A percentile compares a stretch with the other conserved stretches of the same genome.
Evolutionary conservation across 2,329 filamentous ascomycete genomes (phyloP).

Genomic region (Sporothrix pallida): DNA sequence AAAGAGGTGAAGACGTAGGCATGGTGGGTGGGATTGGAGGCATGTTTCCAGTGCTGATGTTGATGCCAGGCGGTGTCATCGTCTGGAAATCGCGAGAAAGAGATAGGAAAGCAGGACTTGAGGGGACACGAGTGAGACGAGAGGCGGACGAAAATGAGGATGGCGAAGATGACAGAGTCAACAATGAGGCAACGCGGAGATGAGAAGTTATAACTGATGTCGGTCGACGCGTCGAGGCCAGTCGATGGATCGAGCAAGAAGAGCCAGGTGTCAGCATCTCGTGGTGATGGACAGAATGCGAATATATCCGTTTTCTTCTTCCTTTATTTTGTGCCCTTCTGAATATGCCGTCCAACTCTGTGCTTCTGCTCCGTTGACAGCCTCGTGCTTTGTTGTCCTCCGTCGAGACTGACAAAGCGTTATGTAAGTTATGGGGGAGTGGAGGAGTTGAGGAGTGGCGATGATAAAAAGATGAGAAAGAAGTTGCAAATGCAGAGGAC

Average conservation of each 20-base stretch:
- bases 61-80: neutral
- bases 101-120: neutral
- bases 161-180: neutral
- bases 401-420: slow-evolving; percentile 16
- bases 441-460: neutral
- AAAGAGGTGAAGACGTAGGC: neutral
- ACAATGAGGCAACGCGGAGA: slow-evolving; percentile 3
- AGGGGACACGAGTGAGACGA: neutral
- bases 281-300: neutral
- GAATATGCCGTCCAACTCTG: neutral
- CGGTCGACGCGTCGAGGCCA: neutral
- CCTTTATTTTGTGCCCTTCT: too few species aligned
- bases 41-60: neutral
- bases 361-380: neutral
- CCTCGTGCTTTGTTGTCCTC: neutral
- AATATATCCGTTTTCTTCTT: neutral
- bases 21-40: neutral
- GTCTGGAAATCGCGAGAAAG: neutral
- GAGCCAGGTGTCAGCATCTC: neutral
- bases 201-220: neutral
- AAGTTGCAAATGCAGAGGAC: neutral
- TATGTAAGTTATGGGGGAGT: slow-evolving; percentile 7
- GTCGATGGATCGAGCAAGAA: neutral
- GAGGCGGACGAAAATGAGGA: neutral
- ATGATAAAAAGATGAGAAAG: neutral